Conservation (phyloP, 2,329 filamentous ascomycete genomes). For the Trichophaea hybrida region DNA sequence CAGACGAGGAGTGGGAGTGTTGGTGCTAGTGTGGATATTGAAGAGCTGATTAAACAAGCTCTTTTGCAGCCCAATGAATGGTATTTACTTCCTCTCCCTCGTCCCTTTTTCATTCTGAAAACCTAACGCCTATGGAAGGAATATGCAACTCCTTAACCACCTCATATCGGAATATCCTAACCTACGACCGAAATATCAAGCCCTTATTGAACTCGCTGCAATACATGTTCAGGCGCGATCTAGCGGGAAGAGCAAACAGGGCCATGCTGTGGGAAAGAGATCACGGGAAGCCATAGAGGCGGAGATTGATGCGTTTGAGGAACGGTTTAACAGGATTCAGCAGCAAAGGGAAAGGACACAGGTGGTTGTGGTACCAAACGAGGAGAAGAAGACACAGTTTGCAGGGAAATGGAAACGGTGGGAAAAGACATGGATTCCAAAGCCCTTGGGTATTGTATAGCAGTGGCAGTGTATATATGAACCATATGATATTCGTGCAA, state of each 20-base stretch:
- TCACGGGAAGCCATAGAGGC: slow-evolving; percentile 17
- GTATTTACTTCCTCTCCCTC: slow-evolving; percentile 2
- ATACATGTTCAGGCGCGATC: slow-evolving; percentile 9
- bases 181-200: slow-evolving; percentile 14
- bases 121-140: slow-evolving; percentile 9
- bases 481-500: slow-evolving; percentile 12
- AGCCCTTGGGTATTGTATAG: slow-evolving; percentile 22
- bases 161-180: slow-evolving; percentile 10
- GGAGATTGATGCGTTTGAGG: slow-evolving; percentile 23
- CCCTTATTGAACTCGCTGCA: slow-evolving; percentile 13
- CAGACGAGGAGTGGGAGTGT: background rate
- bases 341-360: slow-evolving; percentile 14
- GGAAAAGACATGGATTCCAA: slow-evolving; percentile 22
- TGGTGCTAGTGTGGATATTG: slow-evolving; percentile 4
- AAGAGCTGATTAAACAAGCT: slow-evolving; percentile 15
- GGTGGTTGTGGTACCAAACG: background rate
- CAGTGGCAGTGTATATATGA: too few species aligned
- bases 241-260: background rate
- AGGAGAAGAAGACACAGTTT: background rate
- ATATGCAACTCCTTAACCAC: slow-evolving; percentile 15
- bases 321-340: slow-evolving; percentile 22
- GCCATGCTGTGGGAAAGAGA: background rate
- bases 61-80: slow-evolving; percentile 18
- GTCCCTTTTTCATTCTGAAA: background rate
- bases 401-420: slow-evolving; percentile 22